A percentile compares a stretch with the other conserved stretches of the same genome.
These are phyloP conservation scores for Penicillium taxi DNA, from an alignment of 495 filamentous ascomycete genomes.

Conservation along the genomic window DNA sequence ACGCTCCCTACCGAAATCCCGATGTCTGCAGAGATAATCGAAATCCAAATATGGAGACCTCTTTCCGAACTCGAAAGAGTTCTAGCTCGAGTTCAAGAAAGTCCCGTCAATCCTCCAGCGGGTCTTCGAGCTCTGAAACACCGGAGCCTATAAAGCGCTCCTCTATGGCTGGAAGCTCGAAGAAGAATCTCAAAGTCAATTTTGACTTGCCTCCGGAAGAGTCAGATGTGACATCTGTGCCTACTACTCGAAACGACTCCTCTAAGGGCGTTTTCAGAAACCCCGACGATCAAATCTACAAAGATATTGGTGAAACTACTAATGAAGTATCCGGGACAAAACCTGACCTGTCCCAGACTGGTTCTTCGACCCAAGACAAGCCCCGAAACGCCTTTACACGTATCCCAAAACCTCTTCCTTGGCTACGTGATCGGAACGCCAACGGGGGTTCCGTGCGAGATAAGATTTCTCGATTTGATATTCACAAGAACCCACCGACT, in stretches of 20 bases:
- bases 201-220: conserved; percentile 33
- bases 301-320: conserved; percentile 56
- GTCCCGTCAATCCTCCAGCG: conserved; percentile 15
- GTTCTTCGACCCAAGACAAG: conserved; percentile 45
- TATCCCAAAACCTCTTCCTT: conserved; percentile 36
- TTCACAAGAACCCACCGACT: conserved; percentile 67
- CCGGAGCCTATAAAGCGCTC: conserved; percentile 10
- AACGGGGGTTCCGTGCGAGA: conserved; percentile 42
- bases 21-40: conserved; percentile 20
- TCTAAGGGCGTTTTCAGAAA: conserved; percentile 42
- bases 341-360: conserved; percentile 27
- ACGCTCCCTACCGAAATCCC: conserved; percentile 52
- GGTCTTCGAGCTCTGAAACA: conserved; percentile 24
- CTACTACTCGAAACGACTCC: conserved; percentile 29
- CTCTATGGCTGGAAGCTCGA: conserved; percentile 16
- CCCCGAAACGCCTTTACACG: conserved; percentile 52
- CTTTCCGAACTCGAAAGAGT: conserved; percentile 37
- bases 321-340: conserved; percentile 24
- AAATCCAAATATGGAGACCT: conserved; percentile 55
- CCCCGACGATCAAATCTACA: conserved; percentile 78
- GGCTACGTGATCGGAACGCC: conserved; percentile 23
- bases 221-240: conserved; percentile 2
- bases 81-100: conserved; percentile 11
- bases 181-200: conserved; percentile 37
- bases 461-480: conserved; percentile 58